Evolutionary conservation across 1,139 yeast genomes (phyloP), one percentile per base, ranked within the genome.

Genomic region (Yamadazyma spencermartinsiae): DNA sequence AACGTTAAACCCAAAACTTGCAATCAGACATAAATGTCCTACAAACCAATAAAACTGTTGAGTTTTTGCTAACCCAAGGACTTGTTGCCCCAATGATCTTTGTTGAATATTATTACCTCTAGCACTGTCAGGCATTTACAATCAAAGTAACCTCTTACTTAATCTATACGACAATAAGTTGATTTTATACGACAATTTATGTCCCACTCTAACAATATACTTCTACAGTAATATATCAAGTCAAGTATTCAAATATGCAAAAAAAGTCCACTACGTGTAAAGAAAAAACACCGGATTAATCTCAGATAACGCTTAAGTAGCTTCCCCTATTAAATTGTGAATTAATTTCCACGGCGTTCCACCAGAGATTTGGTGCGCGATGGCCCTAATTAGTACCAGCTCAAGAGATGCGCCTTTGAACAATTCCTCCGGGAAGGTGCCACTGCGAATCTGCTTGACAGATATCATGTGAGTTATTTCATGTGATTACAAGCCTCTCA

Each of bases 21-120:
- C 39, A 2, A 74, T 47, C 5, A 71, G 71, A 17, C 60, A 50
- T 7, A 69, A 63, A 52, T 76, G 79, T 11, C 79, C 77, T 33
- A 74, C 41, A 45, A 68, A 76, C 82, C 82, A 76, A 49, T 73
- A 74, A 49, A 76, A 74, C 49, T 76, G 80, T 27, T 72, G 72
- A 1, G 75, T 65, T 39, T 52, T 58, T 32, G 58, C 50, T 35
- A 70, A 53, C 3, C 19, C 18, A 3, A 36, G 23, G 2, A 48
- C 11, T 20, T 49, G 52, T 15, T 41, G 36, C 3, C 30, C n/a
- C n/a, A 44, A 13, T 2, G 41, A 11, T 25, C 41, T 21, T 16
- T 28, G 31, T n/a, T 15, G 15, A 27, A 26, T 26, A n/a, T 3
- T n/a, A n/a, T 23, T 24, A 16, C 9, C 24, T 33, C 20, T 16